Evolutionary conservation across 2,329 filamentous ascomycete species (phyloP).

Genomic region (Hyphodiscus sp.): DNA sequence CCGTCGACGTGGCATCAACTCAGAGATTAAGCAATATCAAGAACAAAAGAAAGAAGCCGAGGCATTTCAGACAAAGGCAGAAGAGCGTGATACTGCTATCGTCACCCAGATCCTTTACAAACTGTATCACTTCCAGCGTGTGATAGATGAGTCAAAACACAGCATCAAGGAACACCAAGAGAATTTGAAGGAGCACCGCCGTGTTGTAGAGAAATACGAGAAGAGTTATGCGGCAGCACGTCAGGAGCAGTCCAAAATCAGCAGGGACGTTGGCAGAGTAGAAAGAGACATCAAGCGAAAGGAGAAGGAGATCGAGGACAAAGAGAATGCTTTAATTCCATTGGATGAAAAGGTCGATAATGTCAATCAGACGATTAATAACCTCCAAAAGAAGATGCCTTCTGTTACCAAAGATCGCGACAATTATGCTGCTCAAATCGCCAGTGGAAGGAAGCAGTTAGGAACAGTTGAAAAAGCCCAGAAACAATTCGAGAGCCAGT

Average conservation of each 20-base stretch:
- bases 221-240: conserved; percentile 73
- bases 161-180: conserved; percentile 92
- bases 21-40: conserved; percentile 95
- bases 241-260: conserved; percentile 72
- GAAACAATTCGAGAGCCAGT: conserved; percentile 80
- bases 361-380: conserved; percentile 63
- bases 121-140: conserved; percentile 86
- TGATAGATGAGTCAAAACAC: conserved; percentile 85
- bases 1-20: conserved; percentile 87
- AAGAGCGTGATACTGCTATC: conserved; percentile 84
- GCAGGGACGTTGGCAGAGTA: conserved; percentile 70
- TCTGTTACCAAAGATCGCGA: conserved; percentile 72
- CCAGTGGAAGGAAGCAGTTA: conserved; percentile 74
- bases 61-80: conserved; percentile 82
- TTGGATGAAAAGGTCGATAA: conserved; percentile 88
- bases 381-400: conserved; percentile 60
- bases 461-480: conserved; percentile 84
- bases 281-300: conserved; percentile 81
- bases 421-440: conserved; percentile 59
- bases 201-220: conserved; percentile 81
- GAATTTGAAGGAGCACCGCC: conserved; percentile 85
- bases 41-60: conserved; percentile 96
- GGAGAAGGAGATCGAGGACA: conserved; percentile 80
- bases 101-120: conserved; percentile 96
- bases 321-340: conserved; percentile 78